Evolutionary conservation across 768 basidiomycete species (phyloP).

Genomic region (Leccinum incarnatum): DNA sequence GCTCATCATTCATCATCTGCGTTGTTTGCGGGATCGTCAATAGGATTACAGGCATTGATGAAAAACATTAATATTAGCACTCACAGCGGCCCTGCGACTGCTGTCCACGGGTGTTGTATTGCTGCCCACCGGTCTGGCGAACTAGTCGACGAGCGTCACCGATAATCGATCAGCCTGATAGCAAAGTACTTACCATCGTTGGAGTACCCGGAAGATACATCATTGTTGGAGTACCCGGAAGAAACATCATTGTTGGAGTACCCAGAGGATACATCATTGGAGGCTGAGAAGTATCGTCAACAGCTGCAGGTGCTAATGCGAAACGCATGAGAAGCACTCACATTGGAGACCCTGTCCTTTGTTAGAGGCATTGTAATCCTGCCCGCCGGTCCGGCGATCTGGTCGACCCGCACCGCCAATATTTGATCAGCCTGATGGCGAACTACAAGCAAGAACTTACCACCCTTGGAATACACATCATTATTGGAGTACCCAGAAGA

Average conservation of each 20-base stretch:
- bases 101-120: conserved; percentile 9
- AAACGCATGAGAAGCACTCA: neutral
- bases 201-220: too few relatives aligned
- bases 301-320: neutral
- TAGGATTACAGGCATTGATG: conserved; percentile 5
- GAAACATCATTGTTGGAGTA: neutral
- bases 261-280: neutral
- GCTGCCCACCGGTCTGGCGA: conserved; percentile 57
- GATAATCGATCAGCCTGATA: conserved; percentile 8
- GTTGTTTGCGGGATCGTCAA: conserved; percentile 46
- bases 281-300: neutral
- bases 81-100: conserved; percentile 24
- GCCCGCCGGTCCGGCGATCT: conserved; percentile 55
- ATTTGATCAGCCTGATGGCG: neutral
- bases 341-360: conserved; percentile 32
- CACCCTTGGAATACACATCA: neutral
- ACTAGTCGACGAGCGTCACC: conserved; percentile 30
- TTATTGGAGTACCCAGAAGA: neutral
- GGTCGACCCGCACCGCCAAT: too few relatives aligned
- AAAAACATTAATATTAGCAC: conserved; percentile 1
- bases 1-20: conserved; percentile 54
- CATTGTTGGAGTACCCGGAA: neutral
- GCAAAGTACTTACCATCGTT: neutral
- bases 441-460: conserved; percentile 1
- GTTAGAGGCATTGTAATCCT: conserved; percentile 58